Conservation (phyloP, 352 stramenopile genomes). For the Phytophthora rubi region DNA sequence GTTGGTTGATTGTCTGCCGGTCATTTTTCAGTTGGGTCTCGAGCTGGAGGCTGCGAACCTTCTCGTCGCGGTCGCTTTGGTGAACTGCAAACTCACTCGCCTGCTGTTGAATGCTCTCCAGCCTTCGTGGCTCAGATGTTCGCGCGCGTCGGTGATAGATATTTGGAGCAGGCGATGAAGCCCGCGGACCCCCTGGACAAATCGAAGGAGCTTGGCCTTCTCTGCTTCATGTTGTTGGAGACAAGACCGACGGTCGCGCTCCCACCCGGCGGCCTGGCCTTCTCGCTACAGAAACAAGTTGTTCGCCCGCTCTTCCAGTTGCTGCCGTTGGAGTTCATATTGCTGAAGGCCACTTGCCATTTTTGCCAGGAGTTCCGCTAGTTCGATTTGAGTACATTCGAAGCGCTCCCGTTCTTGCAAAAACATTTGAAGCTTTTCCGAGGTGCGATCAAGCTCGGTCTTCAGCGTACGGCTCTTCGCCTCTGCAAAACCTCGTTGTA, state of each 20-base stretch:
- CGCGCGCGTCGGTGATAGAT: constrained; percentile 24
- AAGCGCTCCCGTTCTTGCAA: constrained; percentile 30
- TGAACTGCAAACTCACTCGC: constrained; percentile 53
- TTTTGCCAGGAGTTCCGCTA: constrained; percentile 18
- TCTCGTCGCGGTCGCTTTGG: constrained; percentile 44
- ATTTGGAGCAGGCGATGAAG: constrained; percentile 30
- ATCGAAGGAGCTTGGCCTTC: constrained; percentile 26
- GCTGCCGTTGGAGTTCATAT: constrained; percentile 4
- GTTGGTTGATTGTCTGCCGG: constrained; percentile 48
- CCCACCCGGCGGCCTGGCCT: constrained; percentile 14
- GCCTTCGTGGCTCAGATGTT: constrained; percentile 24
- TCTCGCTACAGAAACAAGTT: constrained; percentile 33
- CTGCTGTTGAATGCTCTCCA: constrained; percentile 46
- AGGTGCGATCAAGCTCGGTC: constrained; percentile 14
- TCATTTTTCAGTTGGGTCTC: constrained; percentile 65
- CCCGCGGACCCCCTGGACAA: constrained; percentile 25
- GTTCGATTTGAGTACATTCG: constrained; percentile 18
- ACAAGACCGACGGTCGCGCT: constrained; percentile 18
- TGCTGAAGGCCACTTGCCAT: constrained; percentile 7
- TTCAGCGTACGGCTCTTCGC: constrained; percentile 19
- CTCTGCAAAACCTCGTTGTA: constrained; percentile 17
- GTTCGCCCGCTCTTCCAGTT: constrained; percentile 30
- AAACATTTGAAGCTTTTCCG: constrained; percentile 27
- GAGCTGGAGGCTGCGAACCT: constrained; percentile 34
- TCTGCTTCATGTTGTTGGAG: constrained; percentile 22